phyloP scores from a whole-genome alignment of 768 basidiomycete species.

The Crucibulum laeve region DNA sequence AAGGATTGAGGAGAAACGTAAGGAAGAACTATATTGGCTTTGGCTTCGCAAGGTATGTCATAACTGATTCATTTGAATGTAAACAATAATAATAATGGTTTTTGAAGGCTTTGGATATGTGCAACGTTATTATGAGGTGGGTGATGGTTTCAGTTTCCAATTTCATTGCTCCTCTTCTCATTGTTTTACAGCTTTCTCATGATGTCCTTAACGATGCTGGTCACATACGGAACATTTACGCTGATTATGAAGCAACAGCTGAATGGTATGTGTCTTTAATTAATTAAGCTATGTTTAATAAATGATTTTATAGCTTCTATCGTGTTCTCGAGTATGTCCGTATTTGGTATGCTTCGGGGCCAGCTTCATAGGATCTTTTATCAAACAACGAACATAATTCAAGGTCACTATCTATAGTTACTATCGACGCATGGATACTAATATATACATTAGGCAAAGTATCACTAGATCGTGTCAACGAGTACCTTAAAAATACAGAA shows the following conservation, averaged over 20 bases:
- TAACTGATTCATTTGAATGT: not conserved
- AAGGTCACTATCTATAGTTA: conserved; percentile 5
- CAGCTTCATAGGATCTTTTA: conserved; percentile 35
- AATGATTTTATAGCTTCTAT: conserved; percentile 28
- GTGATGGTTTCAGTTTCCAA: not conserved
- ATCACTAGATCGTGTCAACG: conserved; percentile 48
- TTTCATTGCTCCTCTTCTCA: not conserved
- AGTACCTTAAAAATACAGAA: conserved; percentile 34
- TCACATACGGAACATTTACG: conserved; percentile 57
- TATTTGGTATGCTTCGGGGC: conserved; percentile 56
- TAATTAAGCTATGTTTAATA: not conserved
- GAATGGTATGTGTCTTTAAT: conserved; percentile 12
- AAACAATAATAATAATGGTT: conserved; percentile 35
- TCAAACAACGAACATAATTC: not conserved
- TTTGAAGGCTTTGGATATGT: not conserved
- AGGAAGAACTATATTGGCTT: conserved; percentile 57
- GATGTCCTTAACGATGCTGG: conserved; percentile 61
- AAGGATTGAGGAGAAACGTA: conserved; percentile 51
- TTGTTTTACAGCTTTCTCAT: conserved; percentile 41
- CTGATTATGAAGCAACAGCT: conserved; percentile 21
- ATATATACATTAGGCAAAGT: conserved; percentile 41
- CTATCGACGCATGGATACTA: not conserved
- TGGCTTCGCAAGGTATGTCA: conserved; percentile 37
- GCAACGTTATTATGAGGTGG: not conserved
- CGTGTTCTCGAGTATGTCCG: conserved; percentile 46